Base-by-base conservation (phyloP, 2,329 filamentous ascomycete genomes). In the Periglandula ipomoeae region DNA sequence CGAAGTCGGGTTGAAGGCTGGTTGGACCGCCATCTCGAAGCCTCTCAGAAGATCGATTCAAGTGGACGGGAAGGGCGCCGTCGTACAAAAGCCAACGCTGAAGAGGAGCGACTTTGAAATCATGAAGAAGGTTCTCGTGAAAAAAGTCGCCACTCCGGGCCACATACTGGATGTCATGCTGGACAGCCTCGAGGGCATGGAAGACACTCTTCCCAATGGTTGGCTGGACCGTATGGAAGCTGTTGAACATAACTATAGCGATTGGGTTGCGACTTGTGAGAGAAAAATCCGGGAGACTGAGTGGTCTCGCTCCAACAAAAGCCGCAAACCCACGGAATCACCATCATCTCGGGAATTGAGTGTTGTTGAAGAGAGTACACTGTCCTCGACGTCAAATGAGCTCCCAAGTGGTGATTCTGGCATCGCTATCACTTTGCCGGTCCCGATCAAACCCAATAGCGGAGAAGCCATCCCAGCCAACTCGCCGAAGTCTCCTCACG, bases 181-280 rank as follows among this genome's bases (percentile, higher is more conserved):
- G 13, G 90, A 98, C 65, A 76, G 80, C 27, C 73, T 97, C 2
- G 93, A 97, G 65, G 90, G 89, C 2, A 75, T 82, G 48, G 75
- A 85, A 39, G 93, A 98, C 59, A 88, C 85, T 0, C 70, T 98
- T 9, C 93, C 93, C 0, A 86, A 94, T 37, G 64, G 71, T 24
- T 98, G 91, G 93, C 80, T 97, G 49, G 88, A 95, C 58, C 78
- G 83, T 4, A 84, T 97, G 69, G 93, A 97, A 63, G 67, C 70
- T 0, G 72, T 94, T 4, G 93, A 98, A 64, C 72, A 76, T 10
- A 78, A 83, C 26, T 95, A 91, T 65, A 79, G 82, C 7, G 77
- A 82, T 22, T 98, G 93, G 93, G 81, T 83, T 39, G 82, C 85
- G 43, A 76, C 84, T 43, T 89, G 87, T 27, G 88, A 94, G 60